These are phyloP conservation scores for Penicillium canescens DNA, from an alignment of 495 filamentous ascomycete genomes.

Conservation along the genomic window DNA sequence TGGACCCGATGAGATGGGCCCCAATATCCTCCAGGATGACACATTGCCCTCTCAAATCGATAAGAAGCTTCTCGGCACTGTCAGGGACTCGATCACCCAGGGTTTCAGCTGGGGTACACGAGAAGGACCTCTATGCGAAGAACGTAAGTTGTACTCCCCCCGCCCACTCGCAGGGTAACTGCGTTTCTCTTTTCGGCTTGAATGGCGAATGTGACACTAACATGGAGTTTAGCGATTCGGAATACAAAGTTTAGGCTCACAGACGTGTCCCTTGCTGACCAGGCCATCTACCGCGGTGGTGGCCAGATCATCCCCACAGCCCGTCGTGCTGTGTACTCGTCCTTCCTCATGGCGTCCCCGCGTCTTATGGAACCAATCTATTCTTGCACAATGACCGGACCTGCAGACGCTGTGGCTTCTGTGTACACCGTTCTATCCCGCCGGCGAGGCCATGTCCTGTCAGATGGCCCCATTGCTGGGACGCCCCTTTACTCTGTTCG, in stretches of 20 bases:
- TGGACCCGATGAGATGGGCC: conserved; percentile 91
- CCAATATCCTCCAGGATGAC: conserved; percentile 96
- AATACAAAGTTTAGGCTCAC: conserved; percentile 95
- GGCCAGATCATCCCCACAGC: conserved; percentile 97
- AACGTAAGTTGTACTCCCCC: conserved; percentile 66
- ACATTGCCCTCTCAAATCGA: conserved; percentile 88
- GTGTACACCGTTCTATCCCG: conserved; percentile 91
- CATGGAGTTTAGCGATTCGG: conserved; percentile 68
- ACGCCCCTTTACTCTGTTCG: conserved; percentile 92
- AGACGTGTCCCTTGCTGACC: conserved; percentile 80
- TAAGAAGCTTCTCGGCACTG: conserved; percentile 82
- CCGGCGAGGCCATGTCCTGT: conserved; percentile 87
- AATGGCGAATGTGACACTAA: conserved; percentile 16
- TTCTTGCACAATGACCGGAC: conserved; percentile 86
- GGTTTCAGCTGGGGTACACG: conserved; percentile 95
- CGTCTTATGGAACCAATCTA: conserved; percentile 96
- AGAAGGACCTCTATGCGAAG: conserved; percentile 97
- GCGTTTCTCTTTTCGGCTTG: not conserved
- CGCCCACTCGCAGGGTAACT: not conserved
- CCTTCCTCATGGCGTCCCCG: conserved; percentile 95
- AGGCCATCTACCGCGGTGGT: conserved; percentile 91
- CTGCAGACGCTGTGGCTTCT: conserved; percentile 82
- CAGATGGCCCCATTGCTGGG: conserved; percentile 89
- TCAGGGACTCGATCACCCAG: conserved; percentile 88
- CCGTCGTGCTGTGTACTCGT: conserved; percentile 86